Evolutionary conservation across 2,329 filamentous ascomycete genomes (phyloP), one percentile per base, ranked within the genome.

Genomic region (Colletotrichum costaricense): DNA sequence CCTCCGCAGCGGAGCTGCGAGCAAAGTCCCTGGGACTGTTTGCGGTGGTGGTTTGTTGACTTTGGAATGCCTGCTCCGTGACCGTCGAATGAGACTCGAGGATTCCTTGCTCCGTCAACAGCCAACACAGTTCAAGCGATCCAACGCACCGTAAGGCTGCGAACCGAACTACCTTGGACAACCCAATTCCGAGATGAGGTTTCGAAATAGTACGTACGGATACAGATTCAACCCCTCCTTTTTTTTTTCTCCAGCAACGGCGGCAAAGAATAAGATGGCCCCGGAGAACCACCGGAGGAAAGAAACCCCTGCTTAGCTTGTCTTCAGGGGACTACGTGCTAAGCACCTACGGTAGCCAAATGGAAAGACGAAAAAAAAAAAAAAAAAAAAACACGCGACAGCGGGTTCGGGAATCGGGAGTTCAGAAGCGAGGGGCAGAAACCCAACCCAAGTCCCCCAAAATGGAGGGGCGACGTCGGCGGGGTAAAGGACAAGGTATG

Each of bases 251-350:
- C 65, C 57, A 69, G 54, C 65, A 42, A 42, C 16, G 38, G 69
- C 69, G 42, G 69, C 54, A 55, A 59, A 54, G 56, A 69, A 42
- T 46, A 59, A 54, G 56, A 69, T 69, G 69, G 46, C 70, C 54
- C 59, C 70, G 70, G 70, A 73, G 70, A 64, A 73, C 42, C 14
- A 62, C 42, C 66, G 66, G 65, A 64, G 66, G 59, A 73, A 52
- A 54, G 58, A 69, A 64, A 63, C 58, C 58, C 65, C 69, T 59
- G 38, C 59, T 19, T 28, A 52, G 38, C 38, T 24, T 14, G 28
- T n/a, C 38, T 42, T 42, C 38, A 19, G 38, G 38, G 38, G 38
- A 42, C 38, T 42, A 42, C 14, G 14, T 7, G 38, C 38, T 7
- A 33, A 33, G 26, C 26, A 26, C 26, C 26, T 26, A 26, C 26